Percentiles rank a stretch among this genome's conserved stretches.
These are phyloP conservation scores for Ceratocystis huliohia DNA, from an alignment of 2,329 filamentous ascomycete species.

Conservation along the genomic window DNA sequence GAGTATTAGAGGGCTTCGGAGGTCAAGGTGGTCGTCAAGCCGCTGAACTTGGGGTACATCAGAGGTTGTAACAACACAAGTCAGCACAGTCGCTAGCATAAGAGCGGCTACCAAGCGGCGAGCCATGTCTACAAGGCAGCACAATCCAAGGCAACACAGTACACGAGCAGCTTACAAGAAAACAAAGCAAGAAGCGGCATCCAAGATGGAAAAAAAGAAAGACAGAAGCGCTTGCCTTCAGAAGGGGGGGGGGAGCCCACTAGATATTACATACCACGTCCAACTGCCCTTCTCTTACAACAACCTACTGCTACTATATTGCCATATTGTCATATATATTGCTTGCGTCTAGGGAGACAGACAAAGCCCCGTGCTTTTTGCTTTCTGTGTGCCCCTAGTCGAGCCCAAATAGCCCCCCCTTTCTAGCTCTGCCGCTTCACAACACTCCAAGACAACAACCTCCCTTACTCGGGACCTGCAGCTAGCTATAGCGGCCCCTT, in stretches of 20 bases:
- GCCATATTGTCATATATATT: neutral
- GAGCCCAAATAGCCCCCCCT: neutral
- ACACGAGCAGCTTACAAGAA: neutral
- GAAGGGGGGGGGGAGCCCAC: neutral
- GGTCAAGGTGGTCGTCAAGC: neutral
- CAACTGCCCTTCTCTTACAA: neutral
- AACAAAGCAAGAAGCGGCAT: neutral
- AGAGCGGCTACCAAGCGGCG: neutral
- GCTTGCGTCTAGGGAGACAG: neutral
- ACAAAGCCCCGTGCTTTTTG: neutral
- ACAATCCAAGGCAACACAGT: neutral
- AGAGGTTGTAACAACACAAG: neutral
- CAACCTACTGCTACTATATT: neutral
- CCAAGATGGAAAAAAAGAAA: neutral
- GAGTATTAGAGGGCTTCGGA: too few relatives aligned
- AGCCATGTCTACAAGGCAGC: neutral
- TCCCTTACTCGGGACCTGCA: slow-evolving; percentile 5
- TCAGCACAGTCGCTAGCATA: neutral
- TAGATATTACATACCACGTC: neutral
- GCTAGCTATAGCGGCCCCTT: neutral
- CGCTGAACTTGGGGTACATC: neutral
- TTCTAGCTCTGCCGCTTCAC: neutral
- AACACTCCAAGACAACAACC: neutral
- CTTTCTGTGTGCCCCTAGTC: neutral
- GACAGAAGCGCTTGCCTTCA: neutral